phyloP scores from a whole-genome alignment of 2,329 filamentous ascomycete species.

The Cercospora zeina region DNA sequence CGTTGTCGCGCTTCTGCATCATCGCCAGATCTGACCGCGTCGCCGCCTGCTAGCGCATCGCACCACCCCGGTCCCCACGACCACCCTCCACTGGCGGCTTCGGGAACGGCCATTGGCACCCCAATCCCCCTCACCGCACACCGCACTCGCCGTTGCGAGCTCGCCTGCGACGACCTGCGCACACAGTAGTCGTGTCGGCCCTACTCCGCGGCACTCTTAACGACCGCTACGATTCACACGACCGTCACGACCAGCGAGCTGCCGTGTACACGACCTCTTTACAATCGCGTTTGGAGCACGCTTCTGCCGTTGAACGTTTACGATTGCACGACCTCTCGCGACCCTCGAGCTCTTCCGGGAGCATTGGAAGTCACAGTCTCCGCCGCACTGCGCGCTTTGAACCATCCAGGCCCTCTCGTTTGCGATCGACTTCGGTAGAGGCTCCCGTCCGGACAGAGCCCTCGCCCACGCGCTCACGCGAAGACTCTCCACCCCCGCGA shows the following conservation, averaged over 20 bases:
- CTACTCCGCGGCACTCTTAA: conserved; percentile 47
- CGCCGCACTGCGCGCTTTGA: conserved; percentile 57
- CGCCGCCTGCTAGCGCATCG: conserved; percentile 9
- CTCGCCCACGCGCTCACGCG: conserved; percentile 10
- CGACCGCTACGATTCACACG: conserved; percentile 57
- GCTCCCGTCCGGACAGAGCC: conserved; percentile 33
- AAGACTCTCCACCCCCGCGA: conserved; percentile 23
- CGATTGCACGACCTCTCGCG: conserved; percentile 44
- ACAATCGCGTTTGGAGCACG: conserved; percentile 52
- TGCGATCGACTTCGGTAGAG: conserved; percentile 50
- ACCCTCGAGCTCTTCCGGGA: conserved; percentile 56
- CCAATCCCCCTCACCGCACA: not conserved
- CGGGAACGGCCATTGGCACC: conserved; percentile 18
- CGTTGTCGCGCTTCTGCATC: conserved; percentile 3
- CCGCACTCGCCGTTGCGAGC: conserved; percentile 1
- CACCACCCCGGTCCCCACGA: conserved; percentile 8
- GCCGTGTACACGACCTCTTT: conserved; percentile 51
- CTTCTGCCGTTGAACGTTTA: conserved; percentile 34
- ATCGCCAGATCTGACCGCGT: conserved; percentile 11
- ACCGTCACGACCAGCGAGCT: conserved; percentile 36
- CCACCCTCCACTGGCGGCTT: not conserved
- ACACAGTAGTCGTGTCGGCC: conserved; percentile 46
- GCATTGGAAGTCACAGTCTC: conserved; percentile 49
- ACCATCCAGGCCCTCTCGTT: conserved; percentile 43
- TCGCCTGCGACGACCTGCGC: conserved; percentile 17